Evolutionary conservation across 2,329 filamentous ascomycete genomes (phyloP), one percentile per base, ranked within the genome.

Genomic region (Periconia sp.): DNA sequence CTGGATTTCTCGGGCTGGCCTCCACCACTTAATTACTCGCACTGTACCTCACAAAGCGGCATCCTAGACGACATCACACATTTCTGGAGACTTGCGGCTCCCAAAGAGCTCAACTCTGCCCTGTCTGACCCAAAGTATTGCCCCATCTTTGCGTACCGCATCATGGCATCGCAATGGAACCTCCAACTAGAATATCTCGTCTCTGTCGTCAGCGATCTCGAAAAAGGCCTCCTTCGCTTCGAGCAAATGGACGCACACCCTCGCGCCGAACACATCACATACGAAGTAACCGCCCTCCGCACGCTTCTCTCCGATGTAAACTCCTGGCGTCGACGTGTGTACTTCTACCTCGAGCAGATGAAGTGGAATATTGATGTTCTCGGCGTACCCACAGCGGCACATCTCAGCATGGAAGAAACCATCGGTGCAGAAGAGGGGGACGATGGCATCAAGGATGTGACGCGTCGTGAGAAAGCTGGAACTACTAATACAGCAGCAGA

Each of bases 71-170:
- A 40, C 30, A 40, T 46, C 4, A 10, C 43, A 2, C 24, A 32
- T 18, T 33, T 40, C 37, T 44, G 34, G 35, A 12, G 15, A 11
- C 33, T 24, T 4, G 22, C n/a, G 5, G 22, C 26, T 6, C 21
- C 16, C 3, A 3, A 22, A 18, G n/a, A 22, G 25, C 12, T 46
- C 47, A 15, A 30, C 81, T 8, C 90, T 89, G 63, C 89, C 80
- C 63, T 87, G 87, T 75, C 94, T 95, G 10, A 95, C 87, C 58
- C 78, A 85, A 21, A 89, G 87, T 10, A 80, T 79, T 1, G 88
- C 3, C 24, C 25, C 24, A 24, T 46, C 15, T 30, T 30, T 22
- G 29, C 37, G 13, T 31, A 40, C 28, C 30, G 36, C 29, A 40
- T 46, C 24, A 3, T 46, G 3, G 23, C 43, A 6, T 19, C 21